Conservation (phyloP, 495 filamentous ascomycete species). For the Penicillium canescens region DNA sequence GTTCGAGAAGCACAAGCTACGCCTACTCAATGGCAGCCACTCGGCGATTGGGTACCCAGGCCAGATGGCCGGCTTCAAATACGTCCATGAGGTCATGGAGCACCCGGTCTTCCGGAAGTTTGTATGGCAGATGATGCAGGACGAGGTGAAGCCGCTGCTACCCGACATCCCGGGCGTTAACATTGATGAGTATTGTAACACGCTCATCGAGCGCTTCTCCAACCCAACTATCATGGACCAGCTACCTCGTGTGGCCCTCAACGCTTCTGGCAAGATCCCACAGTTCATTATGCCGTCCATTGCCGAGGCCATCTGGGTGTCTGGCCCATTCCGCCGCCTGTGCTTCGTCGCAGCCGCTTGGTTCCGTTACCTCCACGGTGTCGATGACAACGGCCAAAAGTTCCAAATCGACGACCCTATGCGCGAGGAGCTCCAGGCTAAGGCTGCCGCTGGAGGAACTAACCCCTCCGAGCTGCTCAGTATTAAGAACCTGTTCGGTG, state of each 20-base stretch:
- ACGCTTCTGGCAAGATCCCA: conserved; percentile 50
- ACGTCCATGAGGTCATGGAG: conserved; percentile 50
- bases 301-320: conserved; percentile 47
- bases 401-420: conserved; percentile 47
- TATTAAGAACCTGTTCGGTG: conserved; percentile 46
- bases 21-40: conserved; percentile 49
- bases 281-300: conserved; percentile 54
- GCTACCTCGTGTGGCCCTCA: conserved; percentile 45
- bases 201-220: conserved; percentile 49
- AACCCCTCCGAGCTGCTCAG: conserved; percentile 38
- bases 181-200: conserved; percentile 46
- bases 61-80: conserved; percentile 46
- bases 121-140: conserved; percentile 49
- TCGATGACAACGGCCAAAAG: conserved; percentile 40
- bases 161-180: conserved; percentile 45
- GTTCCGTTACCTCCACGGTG: conserved; percentile 46
- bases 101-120: conserved; percentile 41
- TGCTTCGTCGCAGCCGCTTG: conserved; percentile 47
- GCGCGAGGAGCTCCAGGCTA: conserved; percentile 42
- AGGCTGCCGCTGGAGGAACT: conserved; percentile 37
- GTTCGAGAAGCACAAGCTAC: conserved; percentile 53
- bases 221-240: conserved; percentile 51
- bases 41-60: conserved; percentile 46
- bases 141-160: conserved; percentile 49
- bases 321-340: conserved; percentile 44